Conservation (phyloP, 2,329 filamentous ascomycete genomes). For the Ophiostoma novo-ulmi region DNA sequence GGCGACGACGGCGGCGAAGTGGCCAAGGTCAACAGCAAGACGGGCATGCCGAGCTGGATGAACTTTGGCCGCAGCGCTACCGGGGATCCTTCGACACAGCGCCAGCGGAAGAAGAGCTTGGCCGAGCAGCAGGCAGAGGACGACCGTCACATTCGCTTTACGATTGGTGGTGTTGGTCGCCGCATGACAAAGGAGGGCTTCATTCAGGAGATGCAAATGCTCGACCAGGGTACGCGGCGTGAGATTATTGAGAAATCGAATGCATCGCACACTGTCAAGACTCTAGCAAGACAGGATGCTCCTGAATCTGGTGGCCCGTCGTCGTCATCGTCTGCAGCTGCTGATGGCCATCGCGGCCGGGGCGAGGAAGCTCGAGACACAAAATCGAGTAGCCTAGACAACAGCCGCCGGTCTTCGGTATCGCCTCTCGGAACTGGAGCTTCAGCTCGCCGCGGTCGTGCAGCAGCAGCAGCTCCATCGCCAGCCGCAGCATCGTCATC, state of each 20-base stretch:
- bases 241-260: slow-evolving; percentile 50
- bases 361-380: slow-evolving; percentile 1
- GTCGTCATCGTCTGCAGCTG: neutral
- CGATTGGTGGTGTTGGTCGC: slow-evolving; percentile 64
- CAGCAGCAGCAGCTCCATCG: neutral
- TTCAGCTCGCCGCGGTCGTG: neutral
- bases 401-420: slow-evolving; percentile 20
- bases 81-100: slow-evolving; percentile 31
- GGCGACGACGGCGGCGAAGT: slow-evolving; percentile 21
- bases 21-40: slow-evolving; percentile 35
- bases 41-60: slow-evolving; percentile 48
- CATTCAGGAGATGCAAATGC: slow-evolving; percentile 64
- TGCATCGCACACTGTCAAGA: slow-evolving; percentile 46
- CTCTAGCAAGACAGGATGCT: slow-evolving; percentile 42
- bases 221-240: slow-evolving; percentile 60
- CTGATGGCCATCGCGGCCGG: neutral
- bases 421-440: neutral
- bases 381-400: neutral
- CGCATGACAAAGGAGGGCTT: slow-evolving; percentile 80
- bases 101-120: slow-evolving; percentile 40
- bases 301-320: slow-evolving; percentile 14
- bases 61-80: slow-evolving; percentile 38
- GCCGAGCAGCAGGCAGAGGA: slow-evolving; percentile 50
- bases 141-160: slow-evolving; percentile 69
- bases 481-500: neutral